phyloP scores from a whole-genome alignment of 2,329 filamentous ascomycete species.

The Hypoxylon rubiginosum region DNA sequence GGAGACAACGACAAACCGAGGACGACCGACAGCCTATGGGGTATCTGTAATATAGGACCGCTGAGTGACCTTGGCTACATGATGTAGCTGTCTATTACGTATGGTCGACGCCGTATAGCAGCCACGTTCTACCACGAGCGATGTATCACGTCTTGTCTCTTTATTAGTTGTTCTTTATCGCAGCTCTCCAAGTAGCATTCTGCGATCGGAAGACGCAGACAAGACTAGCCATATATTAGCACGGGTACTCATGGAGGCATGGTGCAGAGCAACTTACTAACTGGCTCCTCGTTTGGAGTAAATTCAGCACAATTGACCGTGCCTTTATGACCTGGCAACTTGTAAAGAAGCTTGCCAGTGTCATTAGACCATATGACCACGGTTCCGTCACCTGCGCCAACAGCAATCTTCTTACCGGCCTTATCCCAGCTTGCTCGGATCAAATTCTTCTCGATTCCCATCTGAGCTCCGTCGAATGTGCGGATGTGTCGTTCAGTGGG shows the following conservation, averaged over 20 bases:
- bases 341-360: slow-evolving; percentile 92
- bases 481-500: slow-evolving; percentile 86
- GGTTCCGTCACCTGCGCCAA: slow-evolving; percentile 90
- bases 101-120: neutral
- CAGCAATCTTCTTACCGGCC: slow-evolving; percentile 86
- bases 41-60: slow-evolving; percentile 14
- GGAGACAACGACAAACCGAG: slow-evolving; percentile 11
- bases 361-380: slow-evolving; percentile 92
- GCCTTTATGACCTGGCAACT: slow-evolving; percentile 94
- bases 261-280: slow-evolving; percentile 73
- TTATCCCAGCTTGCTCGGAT: slow-evolving; percentile 91
- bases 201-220: slow-evolving; percentile 90
- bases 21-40: slow-evolving; percentile 11
- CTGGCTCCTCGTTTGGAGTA: slow-evolving; percentile 84
- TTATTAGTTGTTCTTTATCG: slow-evolving; percentile 60
- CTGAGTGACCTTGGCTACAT: neutral
- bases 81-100: neutral
- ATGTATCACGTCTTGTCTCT: slow-evolving; percentile 7
- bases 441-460: slow-evolving; percentile 91
- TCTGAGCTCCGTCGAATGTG: slow-evolving; percentile 92
- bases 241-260: slow-evolving; percentile 4
- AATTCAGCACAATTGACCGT: slow-evolving; percentile 96
- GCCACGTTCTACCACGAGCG: neutral
- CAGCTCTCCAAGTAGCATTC: slow-evolving; percentile 85
- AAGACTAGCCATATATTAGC: slow-evolving; percentile 76